phyloP scores from a whole-genome alignment of 2,329 filamentous ascomycete genomes.

The Fusarium kyushuense region DNA sequence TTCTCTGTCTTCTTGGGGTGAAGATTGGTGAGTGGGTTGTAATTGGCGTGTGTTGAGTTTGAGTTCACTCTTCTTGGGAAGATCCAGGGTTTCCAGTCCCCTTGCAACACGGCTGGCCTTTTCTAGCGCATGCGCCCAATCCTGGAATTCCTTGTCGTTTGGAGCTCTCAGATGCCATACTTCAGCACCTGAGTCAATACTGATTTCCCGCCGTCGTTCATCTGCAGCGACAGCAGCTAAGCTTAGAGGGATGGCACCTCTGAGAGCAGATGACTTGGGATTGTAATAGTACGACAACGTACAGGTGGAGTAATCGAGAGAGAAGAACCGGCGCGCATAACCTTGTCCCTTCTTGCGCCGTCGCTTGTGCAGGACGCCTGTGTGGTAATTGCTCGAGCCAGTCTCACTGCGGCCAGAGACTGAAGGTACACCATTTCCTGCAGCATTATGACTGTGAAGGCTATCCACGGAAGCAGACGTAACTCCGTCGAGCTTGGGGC shows the following conservation, averaged over 20 bases:
- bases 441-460: slow-evolving; percentile 64
- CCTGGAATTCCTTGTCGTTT: slow-evolving; percentile 85
- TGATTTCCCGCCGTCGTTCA: slow-evolving; percentile 89
- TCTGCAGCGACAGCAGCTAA: slow-evolving; percentile 92
- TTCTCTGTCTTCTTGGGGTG: slow-evolving; percentile 76
- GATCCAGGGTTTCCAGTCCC: slow-evolving; percentile 59
- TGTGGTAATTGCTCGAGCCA: slow-evolving; percentile 73
- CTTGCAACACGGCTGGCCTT: slow-evolving; percentile 77
- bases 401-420: slow-evolving; percentile 66
- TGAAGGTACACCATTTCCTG: slow-evolving; percentile 61
- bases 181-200: slow-evolving; percentile 95
- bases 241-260: slow-evolving; percentile 91
- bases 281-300: slow-evolving; percentile 98
- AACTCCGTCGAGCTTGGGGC: slow-evolving; percentile 58
- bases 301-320: slow-evolving; percentile 91
- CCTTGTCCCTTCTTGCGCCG: slow-evolving; percentile 94
- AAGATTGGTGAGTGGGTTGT: slow-evolving; percentile 50
- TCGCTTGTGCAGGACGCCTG: slow-evolving; percentile 88
- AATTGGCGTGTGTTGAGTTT: slow-evolving; percentile 47
- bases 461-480: slow-evolving; percentile 71
- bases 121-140: slow-evolving; percentile 89
- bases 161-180: slow-evolving; percentile 93
- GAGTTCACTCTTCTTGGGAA: slow-evolving; percentile 45
- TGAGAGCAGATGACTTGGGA: slow-evolving; percentile 89
- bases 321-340: slow-evolving; percentile 94